Evolutionary conservation across 352 stramenopile genomes (phyloP).

Genomic region (Phytophthora palmivora): DNA sequence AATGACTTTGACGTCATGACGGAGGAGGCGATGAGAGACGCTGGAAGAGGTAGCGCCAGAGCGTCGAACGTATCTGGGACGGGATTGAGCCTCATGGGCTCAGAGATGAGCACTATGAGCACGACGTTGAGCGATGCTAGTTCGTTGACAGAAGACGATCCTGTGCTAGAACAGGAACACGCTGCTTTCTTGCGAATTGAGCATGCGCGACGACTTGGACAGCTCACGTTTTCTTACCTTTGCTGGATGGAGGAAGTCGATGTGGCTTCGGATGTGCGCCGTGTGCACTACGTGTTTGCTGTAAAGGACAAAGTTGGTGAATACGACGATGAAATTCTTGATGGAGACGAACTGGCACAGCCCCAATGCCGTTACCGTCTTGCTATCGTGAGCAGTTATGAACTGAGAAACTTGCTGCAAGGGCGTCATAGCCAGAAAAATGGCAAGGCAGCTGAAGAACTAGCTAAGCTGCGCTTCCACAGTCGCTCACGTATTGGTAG

Average conservation of each 20-base stretch:
- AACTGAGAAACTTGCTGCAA: conserved; percentile 55
- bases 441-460: conserved; percentile 19
- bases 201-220: conserved; percentile 49
- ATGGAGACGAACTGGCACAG: conserved; percentile 13
- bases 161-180: conserved; percentile 38
- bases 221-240: conserved; percentile 57
- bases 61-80: conserved; percentile 21
- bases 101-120: conserved; percentile 59
- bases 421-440: conserved; percentile 28
- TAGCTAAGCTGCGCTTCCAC: conserved; percentile 65
- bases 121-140: conserved; percentile 62
- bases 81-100: conserved; percentile 35
- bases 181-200: conserved; percentile 48
- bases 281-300: conserved; percentile 73
- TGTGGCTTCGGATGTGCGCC: conserved; percentile 56
- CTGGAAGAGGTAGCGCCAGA: conserved; percentile 15
- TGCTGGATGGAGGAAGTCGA: conserved; percentile 86
- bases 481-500: conserved; percentile 72
- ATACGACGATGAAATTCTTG: conserved; percentile 32
- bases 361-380: conserved; percentile 29
- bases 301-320: conserved; percentile 43
- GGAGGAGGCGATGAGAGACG: conserved; percentile 16
- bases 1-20: conserved; percentile 16
- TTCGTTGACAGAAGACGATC: conserved; percentile 53
- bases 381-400: conserved; percentile 73